Evolutionary conservation across 2,329 filamentous ascomycete species (phyloP), one percentile per base, ranked within the genome.

Genomic region (Pseudogymnoascus sp.): DNA sequence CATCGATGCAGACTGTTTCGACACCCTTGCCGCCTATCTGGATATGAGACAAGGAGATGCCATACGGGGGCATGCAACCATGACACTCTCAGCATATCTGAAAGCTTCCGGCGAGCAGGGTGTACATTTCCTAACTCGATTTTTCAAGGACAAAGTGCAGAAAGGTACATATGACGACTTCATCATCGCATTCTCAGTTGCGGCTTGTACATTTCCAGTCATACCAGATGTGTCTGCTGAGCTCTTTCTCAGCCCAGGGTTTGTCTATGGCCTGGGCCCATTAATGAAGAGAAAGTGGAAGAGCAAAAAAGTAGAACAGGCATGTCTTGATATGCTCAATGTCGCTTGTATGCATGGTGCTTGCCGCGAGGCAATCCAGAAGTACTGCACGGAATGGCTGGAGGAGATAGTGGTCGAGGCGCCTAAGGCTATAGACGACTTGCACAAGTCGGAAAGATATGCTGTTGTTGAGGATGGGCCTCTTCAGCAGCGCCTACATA

Each of bases 131-230:
- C 84, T 97, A 60, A 83, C 84, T 4, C 82, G 83, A 4, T 93
- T 95, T 73, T 89, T 97, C 73, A 86, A 86, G 62, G 79, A 83
- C 14, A 86, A 88, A 62, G 81, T 96, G 14, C 78, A 83, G 68
- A 86, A 88, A 67, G 87, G 87, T 62, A 93, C 89, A 23, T 90
- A 92, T 67, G 93, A 97, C 71, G 91, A 96, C 75, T 85, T 96
- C 68, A 91, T 96, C 63, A 81, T 95, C 60, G 93, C 93, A 5
- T 97, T 97, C 74, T 97, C 93, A 62, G 92, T 93, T n/a, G 91
- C 92, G 5, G 86, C 92, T 1, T 86, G 87, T 21, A 85, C 96
- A 7, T 99, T 99, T 73, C 93, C 95, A 1, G 83, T 99, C 62
- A 86, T 90, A 2, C 89, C 91, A 2, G 83, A 87, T 63, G 83